Evolutionary conservation across 371 early-diverging fungal genomes (phyloP).

Genomic region (Fennellomyces sp.): DNA sequence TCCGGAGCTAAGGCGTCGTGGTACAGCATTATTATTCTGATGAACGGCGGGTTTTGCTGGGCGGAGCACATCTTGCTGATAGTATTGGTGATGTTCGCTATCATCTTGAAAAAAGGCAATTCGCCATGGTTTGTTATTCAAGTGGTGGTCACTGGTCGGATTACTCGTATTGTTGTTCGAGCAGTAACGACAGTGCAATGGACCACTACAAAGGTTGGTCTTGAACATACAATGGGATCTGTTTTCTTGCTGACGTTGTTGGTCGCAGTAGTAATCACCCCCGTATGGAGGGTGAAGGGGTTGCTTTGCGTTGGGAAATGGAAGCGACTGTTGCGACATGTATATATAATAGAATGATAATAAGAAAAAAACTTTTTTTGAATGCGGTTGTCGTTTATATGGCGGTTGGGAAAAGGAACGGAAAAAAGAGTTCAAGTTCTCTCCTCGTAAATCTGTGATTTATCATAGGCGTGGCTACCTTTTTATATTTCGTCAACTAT

Average conservation of each 20-base stretch:
- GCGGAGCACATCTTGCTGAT: conserved; percentile 11
- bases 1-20: conserved; percentile 43
- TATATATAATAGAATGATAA: background rate
- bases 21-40: conserved; percentile 9
- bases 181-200: conserved; percentile 35
- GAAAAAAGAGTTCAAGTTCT: conserved; percentile 1
- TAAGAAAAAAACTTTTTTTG: too few relatives aligned
- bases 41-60: background rate
- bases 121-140: conserved; percentile 28
- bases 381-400: background rate
- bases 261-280: background rate
- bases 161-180: background rate
- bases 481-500: conserved; percentile 6
- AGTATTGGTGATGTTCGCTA: background rate
- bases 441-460: background rate
- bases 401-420: background rate
- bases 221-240: conserved; percentile 10
- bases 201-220: conserved; percentile 30
- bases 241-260: background rate
- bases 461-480: background rate
- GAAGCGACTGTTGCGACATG: background rate
- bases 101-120: conserved; percentile 23
- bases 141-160: background rate
- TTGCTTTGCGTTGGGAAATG: background rate
- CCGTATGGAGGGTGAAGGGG: background rate